These are phyloP conservation scores for Hordeum vulgare DNA, from an alignment of 176 grass and related monocot genomes.

Conservation along the genomic window MorexV3_pseudomolecules_assembly NC_058518.1:96924873-96925372, in stretches of 20 bases:
- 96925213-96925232: conserved; percentile 45
- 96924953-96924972: background rate
- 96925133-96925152: background rate
- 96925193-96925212: conserved; percentile 75
- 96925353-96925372: background rate
- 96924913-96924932: conserved; percentile 68
- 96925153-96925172: background rate
- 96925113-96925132: background rate
- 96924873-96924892: conserved; percentile 79
- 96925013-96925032: conserved; percentile 83
- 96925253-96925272: conserved; percentile 26
- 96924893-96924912: conserved; percentile 91
- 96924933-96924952: background rate
- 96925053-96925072: conserved; percentile 65
- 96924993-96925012: conserved; percentile 90
- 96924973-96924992: conserved; percentile 40
- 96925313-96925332: background rate
- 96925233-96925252: conserved; percentile 34
- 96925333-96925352: background rate
- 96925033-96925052: conserved; percentile 54
- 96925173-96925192: background rate
- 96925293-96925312: background rate
- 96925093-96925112: conserved; percentile 87
- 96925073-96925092: conserved; percentile 62
- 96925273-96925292: background rate